Conservation (phyloP, 441 rosid species). For the Jatropha podagrica region DNA sequence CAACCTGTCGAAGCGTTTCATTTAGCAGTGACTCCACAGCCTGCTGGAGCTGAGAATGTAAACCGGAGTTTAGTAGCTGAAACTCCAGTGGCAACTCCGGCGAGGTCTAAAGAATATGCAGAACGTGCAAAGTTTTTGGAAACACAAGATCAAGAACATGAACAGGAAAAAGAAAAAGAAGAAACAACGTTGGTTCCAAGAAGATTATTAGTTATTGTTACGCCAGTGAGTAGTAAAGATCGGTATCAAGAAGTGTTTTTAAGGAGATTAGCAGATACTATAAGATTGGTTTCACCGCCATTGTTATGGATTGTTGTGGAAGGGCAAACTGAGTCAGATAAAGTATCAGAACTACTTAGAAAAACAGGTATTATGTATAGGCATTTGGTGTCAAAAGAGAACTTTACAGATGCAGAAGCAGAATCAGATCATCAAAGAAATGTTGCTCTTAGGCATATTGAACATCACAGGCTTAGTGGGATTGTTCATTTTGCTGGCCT, state of each 20-base stretch:
- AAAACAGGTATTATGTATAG: conserved; percentile 89
- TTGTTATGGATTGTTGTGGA: conserved; percentile 87
- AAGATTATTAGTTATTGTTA: conserved; percentile 61
- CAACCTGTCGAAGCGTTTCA: conserved; percentile 35
- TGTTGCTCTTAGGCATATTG: conserved; percentile 71
- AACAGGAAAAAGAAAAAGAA: conserved; percentile 20
- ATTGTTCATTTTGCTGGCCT: conserved; percentile 88
- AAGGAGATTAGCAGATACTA: conserved; percentile 69
- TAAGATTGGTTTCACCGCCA: conserved; percentile 69
- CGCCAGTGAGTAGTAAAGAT: conserved; percentile 48
- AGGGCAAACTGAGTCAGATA: conserved; percentile 37
- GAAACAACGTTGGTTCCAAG: conserved; percentile 25
- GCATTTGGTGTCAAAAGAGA: conserved; percentile 73
- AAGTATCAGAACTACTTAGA: conserved; percentile 54
- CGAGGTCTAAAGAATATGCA: conserved; percentile 20
- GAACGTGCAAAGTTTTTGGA: conserved; percentile 22
- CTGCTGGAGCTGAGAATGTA: background rate
- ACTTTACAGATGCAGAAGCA: conserved; percentile 60
- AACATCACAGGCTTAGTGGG: conserved; percentile 74
- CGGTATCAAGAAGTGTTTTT: conserved; percentile 45
- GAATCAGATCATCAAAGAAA: conserved; percentile 80
- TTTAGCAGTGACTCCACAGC: conserved; percentile 3
- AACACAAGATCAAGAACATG: background rate
- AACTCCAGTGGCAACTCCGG: conserved; percentile 31
- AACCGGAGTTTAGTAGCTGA: conserved; percentile 28